These are phyloP conservation scores for Thyridium curvatum DNA, from an alignment of 2,329 filamentous ascomycete species.

Conservation along the genomic window DNA sequence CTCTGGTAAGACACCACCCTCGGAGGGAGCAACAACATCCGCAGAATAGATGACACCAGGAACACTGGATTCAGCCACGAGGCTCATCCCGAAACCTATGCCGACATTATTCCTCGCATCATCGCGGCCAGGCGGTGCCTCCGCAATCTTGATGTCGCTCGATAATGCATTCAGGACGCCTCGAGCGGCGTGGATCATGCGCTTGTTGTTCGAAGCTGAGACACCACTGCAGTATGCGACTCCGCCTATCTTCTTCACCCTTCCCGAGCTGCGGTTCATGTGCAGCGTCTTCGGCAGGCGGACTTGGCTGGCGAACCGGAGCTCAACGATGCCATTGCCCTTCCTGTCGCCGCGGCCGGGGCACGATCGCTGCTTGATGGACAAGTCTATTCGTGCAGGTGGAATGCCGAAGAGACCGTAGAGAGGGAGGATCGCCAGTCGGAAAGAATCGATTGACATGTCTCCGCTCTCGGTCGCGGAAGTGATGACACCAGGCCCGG, in stretches of 20 bases:
- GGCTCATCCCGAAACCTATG: slow-evolving; percentile 82
- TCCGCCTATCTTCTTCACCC: slow-evolving; percentile 82
- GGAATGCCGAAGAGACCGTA: slow-evolving; percentile 86
- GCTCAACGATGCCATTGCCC: slow-evolving; percentile 86
- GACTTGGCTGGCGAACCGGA: slow-evolving; percentile 90
- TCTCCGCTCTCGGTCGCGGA: slow-evolving; percentile 78
- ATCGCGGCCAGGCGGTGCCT: slow-evolving; percentile 37
- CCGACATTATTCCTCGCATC: slow-evolving; percentile 63
- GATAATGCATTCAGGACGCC: slow-evolving; percentile 82
- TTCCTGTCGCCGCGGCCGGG: slow-evolving; percentile 67
- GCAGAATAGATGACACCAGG: slow-evolving; percentile 79
- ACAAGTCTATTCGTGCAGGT: slow-evolving; percentile 72
- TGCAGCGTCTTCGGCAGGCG: slow-evolving; percentile 91
- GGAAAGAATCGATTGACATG: slow-evolving; percentile 86
- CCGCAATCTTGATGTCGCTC: slow-evolving; percentile 85
- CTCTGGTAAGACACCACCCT: slow-evolving; percentile 79
- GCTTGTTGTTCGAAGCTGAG: slow-evolving; percentile 83
- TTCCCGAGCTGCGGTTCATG: slow-evolving; percentile 70
- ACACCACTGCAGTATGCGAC: slow-evolving; percentile 94
- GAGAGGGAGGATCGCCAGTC: slow-evolving; percentile 84
- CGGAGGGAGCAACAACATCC: slow-evolving; percentile 68
- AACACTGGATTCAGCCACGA: slow-evolving; percentile 88
- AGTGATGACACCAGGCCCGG: slow-evolving; percentile 88
- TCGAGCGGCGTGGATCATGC: slow-evolving; percentile 88
- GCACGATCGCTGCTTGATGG: slow-evolving; percentile 75